Evolutionary conservation across 169 alveolate genomes (phyloP), one percentile per base, ranked within the genome.

Genomic region (Eimeria maxima): DNA sequence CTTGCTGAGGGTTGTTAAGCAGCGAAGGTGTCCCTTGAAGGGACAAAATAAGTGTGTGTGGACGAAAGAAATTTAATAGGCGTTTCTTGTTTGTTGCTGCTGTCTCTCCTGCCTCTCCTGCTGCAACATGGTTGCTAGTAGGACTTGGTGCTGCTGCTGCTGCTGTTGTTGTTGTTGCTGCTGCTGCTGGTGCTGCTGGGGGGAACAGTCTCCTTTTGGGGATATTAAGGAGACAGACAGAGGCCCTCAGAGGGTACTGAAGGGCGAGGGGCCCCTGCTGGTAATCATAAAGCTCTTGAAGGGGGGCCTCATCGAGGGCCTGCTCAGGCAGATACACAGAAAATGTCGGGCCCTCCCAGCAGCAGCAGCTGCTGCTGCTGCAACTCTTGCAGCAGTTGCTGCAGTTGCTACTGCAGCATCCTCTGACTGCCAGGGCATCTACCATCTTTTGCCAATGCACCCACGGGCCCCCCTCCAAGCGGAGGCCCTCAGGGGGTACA

Each of bases 401-500:
- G 89, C 63, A 42, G 89, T 29, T 33, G 29, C 89, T 16, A 65
- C 3, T 78, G 60, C 60, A 42, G 89, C 89, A 42, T 60, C 16
- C 71, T 14, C 53, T 47, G 18, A 55, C 18, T 29, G 63, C 67
- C 4, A 55, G 76, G 78, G 60, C 42, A 55, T 18, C 63, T 4
- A 57, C 2, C 81, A 74, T 45, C 69, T 7, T n/a, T 33, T 91
- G 45, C 83, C 81, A 57, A 7, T 16, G 67, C n/a, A 57, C 67
- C 67, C 67, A 57, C n/a, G 67, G 78, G 65, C 84, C 78, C 53
- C 95, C 95, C 7, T 71, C 89, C 44, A 65, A 53, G 1, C 87
- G 42, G 80, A 90, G 42, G 44, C 95, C 95, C 38, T 71, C 95
- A 13, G 95, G 47, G 55, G 65, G 87, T 20, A 90, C 80, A 4